Conservation (phyloP, 192 early-diverging fungal species). For the Coemansia brasiliensis region DNA sequence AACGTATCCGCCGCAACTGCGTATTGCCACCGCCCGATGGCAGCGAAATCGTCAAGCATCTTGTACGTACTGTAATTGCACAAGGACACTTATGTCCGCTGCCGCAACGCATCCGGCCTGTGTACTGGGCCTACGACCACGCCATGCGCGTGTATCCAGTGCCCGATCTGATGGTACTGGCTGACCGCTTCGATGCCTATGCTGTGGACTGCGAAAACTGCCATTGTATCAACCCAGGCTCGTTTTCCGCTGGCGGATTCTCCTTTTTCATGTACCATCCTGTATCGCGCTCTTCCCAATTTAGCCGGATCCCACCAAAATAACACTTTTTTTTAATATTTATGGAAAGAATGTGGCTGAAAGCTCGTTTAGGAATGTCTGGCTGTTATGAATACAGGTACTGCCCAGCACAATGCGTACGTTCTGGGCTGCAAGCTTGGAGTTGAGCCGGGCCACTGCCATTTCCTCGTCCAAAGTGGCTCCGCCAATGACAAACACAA, state of each 20-base stretch:
- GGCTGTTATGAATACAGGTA: constrained; percentile 81
- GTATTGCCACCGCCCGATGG: constrained; percentile 62
- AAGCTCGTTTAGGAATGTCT: constrained; percentile 46
- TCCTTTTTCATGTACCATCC: constrained; percentile 78
- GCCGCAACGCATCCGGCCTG: constrained; percentile 71
- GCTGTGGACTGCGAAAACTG: constrained; percentile 72
- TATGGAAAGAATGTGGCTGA: constrained; percentile 38
- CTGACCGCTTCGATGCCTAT: constrained; percentile 85
- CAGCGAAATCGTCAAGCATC: constrained; percentile 47
- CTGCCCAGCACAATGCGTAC: constrained; percentile 88
- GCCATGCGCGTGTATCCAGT: constrained; percentile 84
- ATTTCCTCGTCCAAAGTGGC: constrained; percentile 90
- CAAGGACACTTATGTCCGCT: constrained; percentile 85
- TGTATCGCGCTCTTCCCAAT: constrained; percentile 53
- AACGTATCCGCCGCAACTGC: constrained; percentile 72
- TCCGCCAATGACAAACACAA: constrained; percentile 97
- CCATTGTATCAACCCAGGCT: constrained; percentile 79
- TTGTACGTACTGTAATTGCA: constrained; percentile 80
- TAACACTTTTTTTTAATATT: neutral
- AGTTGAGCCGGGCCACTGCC: constrained; percentile 84
- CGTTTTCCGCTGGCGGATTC: constrained; percentile 62
- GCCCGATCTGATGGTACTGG: constrained; percentile 82
- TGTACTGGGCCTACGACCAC: constrained; percentile 82
- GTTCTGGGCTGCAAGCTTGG: constrained; percentile 62
- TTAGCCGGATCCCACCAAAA: constrained; percentile 43